Evolutionary conservation across 306 rosid species (phyloP), one percentile per base, ranked within the genome.

Genomic region (Vigna unguiculata): DNA sequence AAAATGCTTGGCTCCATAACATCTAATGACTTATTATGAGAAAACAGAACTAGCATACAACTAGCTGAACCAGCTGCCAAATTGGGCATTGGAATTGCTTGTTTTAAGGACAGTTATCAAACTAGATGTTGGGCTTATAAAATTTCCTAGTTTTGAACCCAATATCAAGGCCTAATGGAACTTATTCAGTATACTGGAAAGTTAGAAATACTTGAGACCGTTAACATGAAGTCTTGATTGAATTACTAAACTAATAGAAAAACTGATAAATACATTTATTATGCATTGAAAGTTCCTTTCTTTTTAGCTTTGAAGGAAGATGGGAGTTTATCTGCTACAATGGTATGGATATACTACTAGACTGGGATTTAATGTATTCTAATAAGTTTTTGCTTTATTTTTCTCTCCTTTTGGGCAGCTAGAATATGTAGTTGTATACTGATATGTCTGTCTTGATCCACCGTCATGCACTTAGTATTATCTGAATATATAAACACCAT

Each of bases 1-100:
- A 24, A 66, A 82, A 40, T 71, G 69, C 46, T 24, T 47, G 46
- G 41, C 78, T 41, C 28, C 30, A 47, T 70, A 52, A 48, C 55
- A 43, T 41, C 65, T 62, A 8, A n/a, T 57, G 71, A 66, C 60
- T 22, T 16, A 19, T 73, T 61, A 65, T 72, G 69, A 53, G 34
- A 55, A 75, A 51, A 52, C 24, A 46, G 74, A 67, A 51, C n/a
- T 46, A 71, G 47, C 52, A 45, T 57, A 9, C 17, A 47, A 38
- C 65, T 74, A 47, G 48, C 48, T 36, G 65, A 36, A 45, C 38
- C 53, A 45, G 64, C 71, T 58, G 13, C 49, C 3, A 22, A 46
- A 54, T 34, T 7, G 21, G 60, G 40, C 24, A 5, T 13, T 25
- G n/a, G 19, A 75, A 36, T 58, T 52, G 54, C 60, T 76, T 61